These are phyloP conservation scores for Dendrobium huoshanense DNA, from an alignment of 106 monocot genomes.

Conservation along the genomic window DNA sequence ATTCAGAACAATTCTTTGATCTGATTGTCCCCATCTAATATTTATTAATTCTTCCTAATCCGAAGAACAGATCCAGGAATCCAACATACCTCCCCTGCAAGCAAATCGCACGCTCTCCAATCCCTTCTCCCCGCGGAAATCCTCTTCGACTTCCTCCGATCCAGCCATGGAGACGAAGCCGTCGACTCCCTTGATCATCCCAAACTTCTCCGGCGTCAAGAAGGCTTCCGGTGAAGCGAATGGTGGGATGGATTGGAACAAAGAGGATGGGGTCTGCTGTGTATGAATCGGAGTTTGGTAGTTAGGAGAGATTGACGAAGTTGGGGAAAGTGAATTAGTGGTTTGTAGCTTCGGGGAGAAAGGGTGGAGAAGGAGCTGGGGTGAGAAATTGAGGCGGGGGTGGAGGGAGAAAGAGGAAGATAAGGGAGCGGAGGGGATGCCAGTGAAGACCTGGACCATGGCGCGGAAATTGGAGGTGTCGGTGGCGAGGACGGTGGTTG, in stretches of 20 bases:
- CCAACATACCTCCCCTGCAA: too few species aligned
- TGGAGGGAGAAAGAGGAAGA: constrained; percentile 7
- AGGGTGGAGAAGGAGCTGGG: constrained; percentile 2
- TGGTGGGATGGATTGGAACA: too few species aligned
- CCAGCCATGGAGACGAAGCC: too few species aligned
- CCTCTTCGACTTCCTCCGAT: too few species aligned
- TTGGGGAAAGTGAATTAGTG: not conserved
- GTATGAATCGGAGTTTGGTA: too few species aligned
- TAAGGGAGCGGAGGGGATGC: constrained; percentile 37
- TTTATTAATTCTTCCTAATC: constrained; percentile 11
- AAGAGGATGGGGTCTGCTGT: too few species aligned
- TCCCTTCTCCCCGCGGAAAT: too few species aligned
- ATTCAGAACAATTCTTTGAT: not conserved
- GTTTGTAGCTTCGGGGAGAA: not conserved
- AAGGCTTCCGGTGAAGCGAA: too few species aligned
- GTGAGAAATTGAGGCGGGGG: constrained; percentile 18
- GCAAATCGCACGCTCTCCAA: too few species aligned
- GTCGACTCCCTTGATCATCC: too few species aligned
- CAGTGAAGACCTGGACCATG: constrained; percentile 66
- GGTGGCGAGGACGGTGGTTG: constrained; percentile 48
- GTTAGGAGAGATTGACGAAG: too few species aligned
- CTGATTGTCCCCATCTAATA: constrained; percentile 5
- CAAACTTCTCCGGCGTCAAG: too few species aligned
- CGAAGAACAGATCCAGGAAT: constrained; percentile 20
- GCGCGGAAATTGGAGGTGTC: constrained; percentile 55